These are phyloP conservation scores for Ogataea paraovalis DNA, from an alignment of 805 yeast genomes.

Conservation along the genomic window DNA sequence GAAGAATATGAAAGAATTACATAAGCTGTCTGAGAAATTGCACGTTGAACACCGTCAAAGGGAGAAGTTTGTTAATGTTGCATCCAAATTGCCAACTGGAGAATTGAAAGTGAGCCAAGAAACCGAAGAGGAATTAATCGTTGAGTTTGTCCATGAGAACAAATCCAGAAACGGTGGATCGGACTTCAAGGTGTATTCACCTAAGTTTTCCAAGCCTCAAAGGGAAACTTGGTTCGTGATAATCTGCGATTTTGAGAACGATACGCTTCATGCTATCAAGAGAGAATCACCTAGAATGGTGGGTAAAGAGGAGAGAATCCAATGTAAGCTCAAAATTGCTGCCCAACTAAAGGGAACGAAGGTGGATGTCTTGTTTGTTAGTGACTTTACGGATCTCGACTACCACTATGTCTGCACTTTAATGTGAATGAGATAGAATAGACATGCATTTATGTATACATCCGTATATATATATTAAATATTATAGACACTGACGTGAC, in stretches of 20 bases:
- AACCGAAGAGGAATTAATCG: constrained; percentile 30
- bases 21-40: constrained; percentile 34
- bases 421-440: not conserved
- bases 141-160: constrained; percentile 54
- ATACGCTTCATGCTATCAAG: constrained; percentile 61
- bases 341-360: constrained; percentile 43
- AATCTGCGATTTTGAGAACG: constrained; percentile 43
- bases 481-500: no score
- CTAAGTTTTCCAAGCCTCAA: constrained; percentile 84
- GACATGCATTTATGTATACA: no score
- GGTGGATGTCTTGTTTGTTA: constrained; percentile 47
- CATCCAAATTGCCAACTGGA: constrained; percentile 61
- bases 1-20: constrained; percentile 33
- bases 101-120: constrained; percentile 38
- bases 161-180: constrained; percentile 36
- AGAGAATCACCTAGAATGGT: constrained; percentile 62
- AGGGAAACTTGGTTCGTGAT: constrained; percentile 91
- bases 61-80: constrained; percentile 49
- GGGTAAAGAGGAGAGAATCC: constrained; percentile 32
- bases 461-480: no score
- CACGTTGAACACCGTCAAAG: constrained; percentile 39
- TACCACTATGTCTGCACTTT: constrained; percentile 15
- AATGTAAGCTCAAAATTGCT: constrained; percentile 47
- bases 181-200: constrained; percentile 69
- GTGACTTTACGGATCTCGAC: constrained; percentile 61